Evolutionary conservation across 2,329 filamentous ascomycete genomes (phyloP), one percentile per base, ranked within the genome.

Genomic region (Aspergillus spinulosporus): DNA sequence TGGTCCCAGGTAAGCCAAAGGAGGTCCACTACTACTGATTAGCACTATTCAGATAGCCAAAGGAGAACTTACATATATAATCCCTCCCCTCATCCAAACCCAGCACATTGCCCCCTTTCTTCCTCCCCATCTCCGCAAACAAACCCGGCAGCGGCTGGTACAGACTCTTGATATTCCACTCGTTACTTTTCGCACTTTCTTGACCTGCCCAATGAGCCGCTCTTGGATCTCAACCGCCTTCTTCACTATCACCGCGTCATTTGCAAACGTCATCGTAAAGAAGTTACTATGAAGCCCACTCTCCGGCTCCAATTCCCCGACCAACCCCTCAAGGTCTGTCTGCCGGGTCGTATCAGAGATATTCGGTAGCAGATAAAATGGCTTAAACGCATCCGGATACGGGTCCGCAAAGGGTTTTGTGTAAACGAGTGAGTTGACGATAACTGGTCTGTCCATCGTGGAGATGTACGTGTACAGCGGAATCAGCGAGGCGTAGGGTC

Each of bases 391-490:
- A 12, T 29, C 21, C 2, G 57, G 59, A 29, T 52, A 54, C 4
- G 51, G 8, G 6, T 4, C 34, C 34, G 34, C 14, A 6, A 58
- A 52, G 1, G 57, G 59, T 31, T 55, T 52, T 5, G 61, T 61
- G 34, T 58, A 58, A 8, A 57, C 44, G 8, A 57, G n/a, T 7
- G 47, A 42, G 29, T 42, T 57, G 5, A 12, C 32, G 28, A 59
- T 49, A 43, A 61, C 9, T 21, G 51, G 36, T 37, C 26, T 12
- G 37, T 64, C 56, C 49, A 65, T 58, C 47, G 57, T 44, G 32
- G 65, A 50, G 59, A 57, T 49, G n/a, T 62, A 61, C 76, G 72
- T 9, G 71, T 72, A 59, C 64, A 67, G 6, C 71, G 82, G 21
- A 81, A 82, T 59, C 61, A 42, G 44, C 47, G 60, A 60, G 2